phyloP scores from a whole-genome alignment of 352 stramenopile genomes.

The Plasmopara halstedii region DNA sequence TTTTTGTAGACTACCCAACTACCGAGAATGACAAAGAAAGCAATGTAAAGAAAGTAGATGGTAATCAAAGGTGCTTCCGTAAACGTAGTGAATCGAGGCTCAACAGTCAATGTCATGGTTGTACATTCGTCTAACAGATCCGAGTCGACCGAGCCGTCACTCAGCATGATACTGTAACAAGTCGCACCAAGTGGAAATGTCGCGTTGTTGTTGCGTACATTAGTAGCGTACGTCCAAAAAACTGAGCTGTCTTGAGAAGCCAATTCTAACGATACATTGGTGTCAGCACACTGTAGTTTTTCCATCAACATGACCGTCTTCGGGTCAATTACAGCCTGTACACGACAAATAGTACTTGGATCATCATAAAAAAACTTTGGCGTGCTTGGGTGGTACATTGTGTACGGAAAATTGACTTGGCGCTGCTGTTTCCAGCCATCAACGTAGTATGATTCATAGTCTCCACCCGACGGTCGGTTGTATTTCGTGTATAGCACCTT shows the following conservation, averaged over 20 bases:
- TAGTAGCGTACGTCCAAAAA: not conserved
- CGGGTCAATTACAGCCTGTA: not conserved
- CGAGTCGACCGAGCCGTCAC: not conserved
- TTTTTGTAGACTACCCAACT: conserved; percentile 15
- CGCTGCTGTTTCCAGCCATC: not conserved
- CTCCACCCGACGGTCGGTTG: not conserved
- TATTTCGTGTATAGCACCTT: not conserved
- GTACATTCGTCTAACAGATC: not conserved
- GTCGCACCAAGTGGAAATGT: not conserved
- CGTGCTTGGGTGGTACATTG: not conserved
- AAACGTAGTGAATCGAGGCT: conserved; percentile 19
- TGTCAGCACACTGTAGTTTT: not conserved
- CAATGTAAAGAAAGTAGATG: conserved; percentile 26
- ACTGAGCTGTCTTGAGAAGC: not conserved
- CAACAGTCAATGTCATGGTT: conserved; percentile 1
- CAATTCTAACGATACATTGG: not conserved
- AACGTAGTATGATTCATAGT: not conserved
- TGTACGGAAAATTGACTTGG: not conserved
- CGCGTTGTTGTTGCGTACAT: not conserved
- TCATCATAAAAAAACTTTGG: not conserved
- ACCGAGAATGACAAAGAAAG: conserved; percentile 25
- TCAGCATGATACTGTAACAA: not conserved
- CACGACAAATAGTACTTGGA: not conserved
- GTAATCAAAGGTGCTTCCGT: conserved; percentile 16
- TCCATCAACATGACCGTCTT: not conserved